Base-by-base conservation (phyloP, 2,329 filamentous ascomycete species). In the Capronia americana region DNA sequence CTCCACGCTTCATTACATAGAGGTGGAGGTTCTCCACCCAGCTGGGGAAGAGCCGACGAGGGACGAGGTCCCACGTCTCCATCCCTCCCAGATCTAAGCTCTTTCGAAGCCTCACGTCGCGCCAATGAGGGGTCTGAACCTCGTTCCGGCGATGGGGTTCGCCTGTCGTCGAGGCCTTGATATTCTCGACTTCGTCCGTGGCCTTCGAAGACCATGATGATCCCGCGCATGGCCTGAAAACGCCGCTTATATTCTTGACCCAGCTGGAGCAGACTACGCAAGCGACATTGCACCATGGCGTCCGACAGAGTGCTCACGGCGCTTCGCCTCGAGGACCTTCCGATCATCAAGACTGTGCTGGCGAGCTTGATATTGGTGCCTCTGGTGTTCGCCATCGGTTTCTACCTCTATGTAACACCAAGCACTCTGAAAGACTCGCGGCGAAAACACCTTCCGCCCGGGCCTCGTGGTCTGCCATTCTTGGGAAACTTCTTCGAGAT, bases 291-390 rank as follows among this genome's bases (percentile, higher is more conserved):
- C 58, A 56, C 17, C 20, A 56, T 62, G 60, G 26, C 53, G 32
- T n/a, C 20, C 14, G 44, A 5, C 32, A 30, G 7, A 14, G 20
- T 48, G 2, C 32, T 64, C 46, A 44, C 48, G 4, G 53, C 57
- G 44, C 68, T 63, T 61, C 72, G 55, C 57, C 59, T 28, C 53
- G 68, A 44, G 66, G 68, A 50, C 46, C 61, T 63, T 57, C 56
- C 46, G 34, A 57, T 41, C 68, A 74, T 26, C 75, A 76, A 30
- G 74, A 75, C 8, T 74, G 75, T 4, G 75, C 74, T 32, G 71
- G 64, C 4, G 63, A 73, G 4, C 67, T 78, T 12, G 75, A 75
- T 8, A 32, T 78, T 44, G 73, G 78, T 61, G 74, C 77, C 17
- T 77, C 76, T 62, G 57, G 14, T 69, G 14, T 64, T 64, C 28